Conservation (phyloP, 2,329 filamentous ascomycete species). For the Blumeriella jaapii region DNA sequence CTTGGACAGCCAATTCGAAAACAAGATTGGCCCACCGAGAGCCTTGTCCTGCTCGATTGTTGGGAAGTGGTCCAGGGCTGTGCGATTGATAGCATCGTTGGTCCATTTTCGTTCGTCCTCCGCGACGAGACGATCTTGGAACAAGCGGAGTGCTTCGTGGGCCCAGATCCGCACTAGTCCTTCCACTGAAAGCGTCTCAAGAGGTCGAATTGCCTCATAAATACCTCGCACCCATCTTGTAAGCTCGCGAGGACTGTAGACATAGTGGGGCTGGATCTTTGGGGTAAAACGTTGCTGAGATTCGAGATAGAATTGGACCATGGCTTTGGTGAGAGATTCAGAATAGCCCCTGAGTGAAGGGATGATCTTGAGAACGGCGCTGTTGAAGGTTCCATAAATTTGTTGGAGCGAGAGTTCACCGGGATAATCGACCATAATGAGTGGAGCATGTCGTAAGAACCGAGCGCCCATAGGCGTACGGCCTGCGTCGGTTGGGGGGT, state of each 20-base stretch:
- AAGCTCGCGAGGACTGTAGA: conserved; percentile 97
- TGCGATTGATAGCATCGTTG: conserved; percentile 71
- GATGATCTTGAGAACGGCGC: conserved; percentile 90
- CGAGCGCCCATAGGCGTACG: conserved; percentile 87
- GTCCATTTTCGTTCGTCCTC: conserved; percentile 96
- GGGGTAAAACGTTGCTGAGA: conserved; percentile 92
- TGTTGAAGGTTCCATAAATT: conserved; percentile 98
- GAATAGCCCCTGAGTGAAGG: conserved; percentile 90
- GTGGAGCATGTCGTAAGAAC: conserved; percentile 92
- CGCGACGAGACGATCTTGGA: conserved; percentile 91
- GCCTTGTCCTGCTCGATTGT: conserved; percentile 87
- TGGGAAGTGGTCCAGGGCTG: conserved; percentile 86
- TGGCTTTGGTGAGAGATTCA: conserved; percentile 86
- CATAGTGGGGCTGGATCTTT: conserved; percentile 95
- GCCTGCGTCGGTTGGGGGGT: conserved; percentile 92
- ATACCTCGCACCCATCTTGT: conserved; percentile 96
- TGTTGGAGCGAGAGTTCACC: conserved; percentile 89
- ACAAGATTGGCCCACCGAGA: conserved; percentile 85
- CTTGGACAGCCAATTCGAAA: conserved; percentile 99
- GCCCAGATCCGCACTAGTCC: conserved; percentile 96
- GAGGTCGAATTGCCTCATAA: conserved; percentile 89
- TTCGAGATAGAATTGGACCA: conserved; percentile 93
- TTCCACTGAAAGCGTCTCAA: conserved; percentile 80
- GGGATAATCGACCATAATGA: conserved; percentile 99
- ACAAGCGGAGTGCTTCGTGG: conserved; percentile 88